These are phyloP conservation scores for Akanthomyces uredinophilus DNA, from an alignment of 2,329 filamentous ascomycete species.

Conservation along the genomic window DNA sequence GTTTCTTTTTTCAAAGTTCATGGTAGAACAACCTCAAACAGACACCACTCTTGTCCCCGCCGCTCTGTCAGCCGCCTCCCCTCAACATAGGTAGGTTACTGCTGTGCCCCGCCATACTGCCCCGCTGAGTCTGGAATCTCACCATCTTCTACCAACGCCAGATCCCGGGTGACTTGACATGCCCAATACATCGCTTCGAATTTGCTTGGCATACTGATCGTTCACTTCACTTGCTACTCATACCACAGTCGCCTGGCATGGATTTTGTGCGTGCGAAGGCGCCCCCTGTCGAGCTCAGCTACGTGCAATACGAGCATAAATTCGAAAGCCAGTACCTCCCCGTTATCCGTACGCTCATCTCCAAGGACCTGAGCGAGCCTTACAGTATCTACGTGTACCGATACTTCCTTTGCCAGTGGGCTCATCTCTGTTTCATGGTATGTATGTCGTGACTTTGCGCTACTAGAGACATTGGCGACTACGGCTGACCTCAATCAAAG, in stretches of 20 bases:
- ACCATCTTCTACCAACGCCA: constrained; percentile 3
- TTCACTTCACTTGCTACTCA: background rate
- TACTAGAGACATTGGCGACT: constrained; percentile 11
- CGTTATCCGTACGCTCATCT: constrained; percentile 86
- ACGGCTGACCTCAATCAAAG: constrained; percentile 30
- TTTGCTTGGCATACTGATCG: no score
- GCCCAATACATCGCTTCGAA: background rate
- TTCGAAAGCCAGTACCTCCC: constrained; percentile 66
- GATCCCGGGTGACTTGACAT: background rate
- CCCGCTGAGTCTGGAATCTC: constrained; percentile 8
- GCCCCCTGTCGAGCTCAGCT: constrained; percentile 46
- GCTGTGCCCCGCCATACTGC: constrained; percentile 7
- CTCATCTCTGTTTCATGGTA: constrained; percentile 94
- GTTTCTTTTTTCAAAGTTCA: background rate
- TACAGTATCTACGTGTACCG: constrained; percentile 99
- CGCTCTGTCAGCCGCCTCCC: background rate
- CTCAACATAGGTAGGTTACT: background rate
- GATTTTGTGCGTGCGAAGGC: constrained; percentile 27
- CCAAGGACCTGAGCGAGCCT: constrained; percentile 92
- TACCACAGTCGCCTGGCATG: constrained; percentile 20
- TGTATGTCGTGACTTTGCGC: constrained; percentile 13
- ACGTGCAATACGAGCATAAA: constrained; percentile 57
- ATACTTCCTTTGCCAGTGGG: constrained; percentile 98
- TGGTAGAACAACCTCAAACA: background rate
- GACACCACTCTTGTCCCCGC: background rate